These are phyloP conservation scores for Stellera chamaejasme DNA, from an alignment of 345 rosid genomes.

Conservation along the genomic window DNA sequence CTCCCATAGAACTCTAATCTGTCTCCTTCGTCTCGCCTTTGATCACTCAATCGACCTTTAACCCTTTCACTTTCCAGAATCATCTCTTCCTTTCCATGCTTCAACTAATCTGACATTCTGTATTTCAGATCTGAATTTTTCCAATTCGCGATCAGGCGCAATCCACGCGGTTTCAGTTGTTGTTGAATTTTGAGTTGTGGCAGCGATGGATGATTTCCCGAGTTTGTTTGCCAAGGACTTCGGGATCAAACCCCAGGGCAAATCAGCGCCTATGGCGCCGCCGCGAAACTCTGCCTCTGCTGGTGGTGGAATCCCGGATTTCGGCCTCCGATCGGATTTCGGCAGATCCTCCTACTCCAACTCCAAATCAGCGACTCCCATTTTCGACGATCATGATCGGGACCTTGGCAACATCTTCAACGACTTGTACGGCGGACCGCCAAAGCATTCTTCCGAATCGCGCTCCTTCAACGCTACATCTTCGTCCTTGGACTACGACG, in stretches of 20 bases:
- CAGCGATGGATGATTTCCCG: slow-evolving; percentile 60
- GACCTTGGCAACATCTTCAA: slow-evolving; percentile 24
- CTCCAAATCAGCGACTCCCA: slow-evolving; percentile 18
- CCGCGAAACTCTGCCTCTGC: slow-evolving; percentile 22
- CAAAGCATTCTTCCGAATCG: slow-evolving; percentile 37
- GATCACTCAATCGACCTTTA: too few species aligned
- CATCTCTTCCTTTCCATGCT: too few species aligned
- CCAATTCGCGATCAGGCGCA: too few species aligned
- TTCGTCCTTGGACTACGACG: slow-evolving; percentile 38
- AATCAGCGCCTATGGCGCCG: slow-evolving; percentile 69
- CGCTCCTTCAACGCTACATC: slow-evolving; percentile 12
- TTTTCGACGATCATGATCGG: slow-evolving; percentile 39
- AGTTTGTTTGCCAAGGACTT: slow-evolving; percentile 50
- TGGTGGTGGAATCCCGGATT: slow-evolving; percentile 12
- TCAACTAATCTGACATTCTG: too few species aligned
- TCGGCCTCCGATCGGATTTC: slow-evolving; percentile 30
- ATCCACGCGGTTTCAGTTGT: too few species aligned
- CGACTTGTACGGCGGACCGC: slow-evolving; percentile 50
- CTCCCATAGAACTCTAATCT: too few species aligned
- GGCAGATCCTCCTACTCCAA: slow-evolving; percentile 17
- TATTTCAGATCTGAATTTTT: too few species aligned
- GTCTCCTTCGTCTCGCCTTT: too few species aligned
- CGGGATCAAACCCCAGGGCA: slow-evolving; percentile 69
- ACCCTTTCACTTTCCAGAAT: too few species aligned
- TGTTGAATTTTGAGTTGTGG: too few species aligned